Percentiles rank a stretch among this genome's conserved stretches.
Conservation (phyloP, 805 yeast genomes). For the Candida rishiriensis region DNA sequence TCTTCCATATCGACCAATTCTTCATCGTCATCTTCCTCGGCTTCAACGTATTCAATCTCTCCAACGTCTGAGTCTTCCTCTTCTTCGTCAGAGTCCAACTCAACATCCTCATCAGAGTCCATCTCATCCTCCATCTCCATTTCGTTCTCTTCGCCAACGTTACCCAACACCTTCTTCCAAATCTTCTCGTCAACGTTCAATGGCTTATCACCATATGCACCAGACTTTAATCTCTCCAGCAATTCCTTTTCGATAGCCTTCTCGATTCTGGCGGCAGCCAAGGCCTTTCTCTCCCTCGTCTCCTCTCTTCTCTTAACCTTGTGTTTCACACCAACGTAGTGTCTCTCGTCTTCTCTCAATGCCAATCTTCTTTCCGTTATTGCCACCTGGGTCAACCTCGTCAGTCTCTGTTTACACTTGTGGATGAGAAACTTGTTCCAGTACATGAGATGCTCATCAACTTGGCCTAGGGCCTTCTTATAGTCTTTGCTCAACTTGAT, state of each 20-base stretch:
- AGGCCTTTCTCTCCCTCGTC: constrained; percentile 92
- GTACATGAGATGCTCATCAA: constrained; percentile 80
- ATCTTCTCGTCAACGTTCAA: constrained; percentile 92
- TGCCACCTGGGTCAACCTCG: constrained; percentile 92
- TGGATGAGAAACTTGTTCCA: constrained; percentile 92
- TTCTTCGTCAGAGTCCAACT: constrained; percentile 50
- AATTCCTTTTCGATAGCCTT: constrained; percentile 95
- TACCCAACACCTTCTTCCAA: constrained; percentile 90
- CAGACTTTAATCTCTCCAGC: constrained; percentile 90
- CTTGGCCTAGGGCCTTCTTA: constrained; percentile 79
- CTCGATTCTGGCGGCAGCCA: constrained; percentile 94
- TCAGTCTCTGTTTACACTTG: constrained; percentile 93
- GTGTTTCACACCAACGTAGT: constrained; percentile 86
- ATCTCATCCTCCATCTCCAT: constrained; percentile 55
- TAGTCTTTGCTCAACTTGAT: constrained; percentile 87
- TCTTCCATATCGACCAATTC: constrained; percentile 92
- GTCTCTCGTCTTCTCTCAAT: constrained; percentile 88
- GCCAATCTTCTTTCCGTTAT: constrained; percentile 93
- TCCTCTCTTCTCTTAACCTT: constrained; percentile 94
- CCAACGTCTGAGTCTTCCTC: constrained; percentile 47
- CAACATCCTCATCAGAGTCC: constrained; percentile 32
- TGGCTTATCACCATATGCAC: constrained; percentile 98
- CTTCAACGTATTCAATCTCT: constrained; percentile 85
- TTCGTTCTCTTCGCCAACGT: constrained; percentile 51
- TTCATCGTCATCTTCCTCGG: constrained; percentile 84